Conservation (phyloP, 768 basidiomycete genomes). For the Fomitopsis pulvina region DNA sequence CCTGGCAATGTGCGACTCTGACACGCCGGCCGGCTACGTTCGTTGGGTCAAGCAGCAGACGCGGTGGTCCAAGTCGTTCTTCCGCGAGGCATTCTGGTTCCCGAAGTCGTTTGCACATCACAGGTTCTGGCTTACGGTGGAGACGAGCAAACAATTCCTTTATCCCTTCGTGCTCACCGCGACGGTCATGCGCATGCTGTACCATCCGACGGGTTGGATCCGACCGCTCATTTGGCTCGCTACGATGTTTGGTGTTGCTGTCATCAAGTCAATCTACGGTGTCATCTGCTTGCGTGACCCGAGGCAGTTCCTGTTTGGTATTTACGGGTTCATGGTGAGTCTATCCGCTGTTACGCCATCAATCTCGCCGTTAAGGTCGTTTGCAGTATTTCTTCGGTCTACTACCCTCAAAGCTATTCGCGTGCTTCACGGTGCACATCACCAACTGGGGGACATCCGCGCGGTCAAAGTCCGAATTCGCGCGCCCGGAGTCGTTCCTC, state of each 20-base stretch:
- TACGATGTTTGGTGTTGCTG: conserved; percentile 16
- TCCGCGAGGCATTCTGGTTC: conserved; percentile 20
- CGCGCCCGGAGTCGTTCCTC: conserved; percentile 10
- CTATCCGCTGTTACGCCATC: background rate
- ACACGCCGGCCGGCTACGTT: conserved; percentile 16
- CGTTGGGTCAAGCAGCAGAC: conserved; percentile 23
- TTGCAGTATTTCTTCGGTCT: conserved; percentile 10
- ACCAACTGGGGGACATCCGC: conserved; percentile 14
- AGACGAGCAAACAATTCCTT: conserved; percentile 16
- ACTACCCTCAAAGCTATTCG: conserved; percentile 10
- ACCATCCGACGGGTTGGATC: conserved; percentile 9
- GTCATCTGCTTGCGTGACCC: conserved; percentile 13
- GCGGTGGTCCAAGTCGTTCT: conserved; percentile 18
- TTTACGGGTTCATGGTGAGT: conserved; percentile 14
- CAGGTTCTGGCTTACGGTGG: conserved; percentile 16
- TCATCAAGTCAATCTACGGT: conserved; percentile 17
- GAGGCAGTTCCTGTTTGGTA: conserved; percentile 12
- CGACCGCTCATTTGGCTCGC: conserved; percentile 15
- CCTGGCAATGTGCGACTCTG: conserved; percentile 15
- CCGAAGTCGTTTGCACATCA: conserved; percentile 15
- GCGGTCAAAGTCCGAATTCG: conserved; percentile 10
- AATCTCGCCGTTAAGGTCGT: background rate
- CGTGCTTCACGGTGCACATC: conserved; percentile 9
- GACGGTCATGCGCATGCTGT: conserved; percentile 16
- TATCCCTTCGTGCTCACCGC: conserved; percentile 18